Percentiles rank a stretch among this genome's conserved stretches.
Conservation (phyloP, 306 rosid species). For the Cicer pinnatifidum region DNA sequence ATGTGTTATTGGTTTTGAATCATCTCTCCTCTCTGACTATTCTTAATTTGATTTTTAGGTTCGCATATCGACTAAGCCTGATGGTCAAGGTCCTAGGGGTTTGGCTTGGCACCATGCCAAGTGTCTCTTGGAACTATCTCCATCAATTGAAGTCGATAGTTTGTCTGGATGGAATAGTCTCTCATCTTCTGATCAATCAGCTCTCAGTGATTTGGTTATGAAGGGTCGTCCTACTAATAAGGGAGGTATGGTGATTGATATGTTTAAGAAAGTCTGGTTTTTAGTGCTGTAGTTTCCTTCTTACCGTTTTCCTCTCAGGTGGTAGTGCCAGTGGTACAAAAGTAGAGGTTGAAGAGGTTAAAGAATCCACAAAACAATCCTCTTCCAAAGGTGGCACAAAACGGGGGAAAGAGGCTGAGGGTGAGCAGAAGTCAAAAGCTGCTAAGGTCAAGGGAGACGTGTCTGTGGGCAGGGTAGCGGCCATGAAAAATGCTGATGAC, state of each 20-base stretch:
- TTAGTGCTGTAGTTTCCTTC: slow-evolving; percentile 34
- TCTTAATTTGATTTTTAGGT: slow-evolving; percentile 54
- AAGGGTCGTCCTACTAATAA: slow-evolving; percentile 51
- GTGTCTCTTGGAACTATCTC: slow-evolving; percentile 73
- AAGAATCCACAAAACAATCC: slow-evolving; percentile 45
- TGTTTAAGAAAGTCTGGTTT: slow-evolving; percentile 41
- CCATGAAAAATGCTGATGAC: slow-evolving; percentile 44
- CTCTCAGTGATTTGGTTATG: slow-evolving; percentile 57
- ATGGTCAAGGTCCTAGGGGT: slow-evolving; percentile 78
- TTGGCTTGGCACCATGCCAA: slow-evolving; percentile 93
- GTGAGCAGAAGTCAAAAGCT: slow-evolving; percentile 66
- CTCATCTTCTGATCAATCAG: slow-evolving; percentile 76
- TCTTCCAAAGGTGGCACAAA: slow-evolving; percentile 68
- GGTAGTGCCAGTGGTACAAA: slow-evolving; percentile 49
- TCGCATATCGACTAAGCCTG: slow-evolving; percentile 80
- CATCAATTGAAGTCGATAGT: slow-evolving; percentile 70
- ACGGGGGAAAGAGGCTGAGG: slow-evolving; percentile 61
- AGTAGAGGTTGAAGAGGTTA: slow-evolving; percentile 51
- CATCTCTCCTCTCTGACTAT: slow-evolving; percentile 42
- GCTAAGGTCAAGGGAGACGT: slow-evolving; percentile 64
- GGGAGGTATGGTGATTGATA: slow-evolving; percentile 55
- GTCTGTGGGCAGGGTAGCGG: slow-evolving; percentile 55
- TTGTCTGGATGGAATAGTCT: slow-evolving; percentile 83
- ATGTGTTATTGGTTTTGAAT: slow-evolving; percentile 34
- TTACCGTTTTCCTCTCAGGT: slow-evolving; percentile 50